Percentiles rank a stretch among this genome's conserved stretches.
These are phyloP conservation scores for Botrytis aclada DNA, from an alignment of 2,329 filamentous ascomycete species.

Conservation along the genomic window DNA sequence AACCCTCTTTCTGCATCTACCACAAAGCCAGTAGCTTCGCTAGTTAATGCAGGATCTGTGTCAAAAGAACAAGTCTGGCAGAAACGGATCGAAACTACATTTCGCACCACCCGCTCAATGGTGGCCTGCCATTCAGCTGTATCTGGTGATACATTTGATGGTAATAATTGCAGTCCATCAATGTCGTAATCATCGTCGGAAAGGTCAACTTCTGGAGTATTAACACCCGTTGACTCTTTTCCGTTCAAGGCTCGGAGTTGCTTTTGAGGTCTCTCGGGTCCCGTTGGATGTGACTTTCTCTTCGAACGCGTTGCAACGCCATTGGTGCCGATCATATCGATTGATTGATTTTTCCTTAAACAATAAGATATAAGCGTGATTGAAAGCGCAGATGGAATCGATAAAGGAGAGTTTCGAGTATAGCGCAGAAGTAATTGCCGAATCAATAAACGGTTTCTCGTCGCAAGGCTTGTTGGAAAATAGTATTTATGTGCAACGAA, in stretches of 20 bases:
- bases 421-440: conserved; percentile 1
- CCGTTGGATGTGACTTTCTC: conserved; percentile 36
- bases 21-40: conserved; percentile 95
- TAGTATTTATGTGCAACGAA: conserved; percentile 25
- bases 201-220: conserved; percentile 35
- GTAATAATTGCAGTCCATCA: conserved; percentile 40
- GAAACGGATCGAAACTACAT: conserved; percentile 98
- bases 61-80: conserved; percentile 98
- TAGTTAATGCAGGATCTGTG: conserved; percentile 89
- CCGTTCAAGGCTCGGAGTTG: conserved; percentile 37
- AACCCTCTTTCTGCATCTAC: conserved; percentile 87
- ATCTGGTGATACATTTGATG: conserved; percentile 44
- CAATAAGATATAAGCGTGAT: background rate
- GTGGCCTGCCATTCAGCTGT: conserved; percentile 92
- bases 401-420: background rate
- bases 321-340: conserved; percentile 33
- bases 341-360: background rate
- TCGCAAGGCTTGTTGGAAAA: conserved; percentile 20
- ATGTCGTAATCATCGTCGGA: conserved; percentile 39
- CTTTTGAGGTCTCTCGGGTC: conserved; percentile 36
- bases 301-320: conserved; percentile 31
- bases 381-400: background rate
- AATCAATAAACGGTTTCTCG: conserved; percentile 7
- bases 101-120: conserved; percentile 89
- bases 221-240: conserved; percentile 37